Conservation (phyloP, 768 basidiomycete genomes). For the Lentinula edodes region DNA sequence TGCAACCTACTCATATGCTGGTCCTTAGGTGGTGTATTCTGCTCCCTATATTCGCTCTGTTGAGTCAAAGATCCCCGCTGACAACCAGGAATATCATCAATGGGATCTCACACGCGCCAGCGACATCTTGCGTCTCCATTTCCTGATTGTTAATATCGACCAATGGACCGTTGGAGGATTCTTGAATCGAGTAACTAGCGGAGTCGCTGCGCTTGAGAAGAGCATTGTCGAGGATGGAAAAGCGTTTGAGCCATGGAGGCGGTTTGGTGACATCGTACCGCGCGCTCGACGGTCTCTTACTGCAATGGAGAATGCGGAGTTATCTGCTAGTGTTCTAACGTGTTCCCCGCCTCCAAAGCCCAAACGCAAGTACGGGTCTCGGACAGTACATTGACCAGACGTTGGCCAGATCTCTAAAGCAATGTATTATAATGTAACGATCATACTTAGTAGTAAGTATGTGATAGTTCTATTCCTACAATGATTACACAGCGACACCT, state of each 20-base stretch:
- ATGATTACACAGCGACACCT: slow-evolving; percentile 2
- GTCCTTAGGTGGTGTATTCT: slow-evolving; percentile 38
- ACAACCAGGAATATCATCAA: slow-evolving; percentile 33
- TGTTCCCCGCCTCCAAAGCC: slow-evolving; percentile 11
- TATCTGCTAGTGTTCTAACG: slow-evolving; percentile 12
- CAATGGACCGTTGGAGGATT: slow-evolving; percentile 44
- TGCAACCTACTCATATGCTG: neutral
- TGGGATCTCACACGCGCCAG: slow-evolving; percentile 41
- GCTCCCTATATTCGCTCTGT: slow-evolving; percentile 35
- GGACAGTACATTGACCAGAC: neutral
- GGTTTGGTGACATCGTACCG: slow-evolving; percentile 27
- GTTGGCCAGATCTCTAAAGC: neutral
- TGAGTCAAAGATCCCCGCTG: neutral
- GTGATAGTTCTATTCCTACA: neutral
- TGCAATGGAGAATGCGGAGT: slow-evolving; percentile 29
- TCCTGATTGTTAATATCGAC: slow-evolving; percentile 49
- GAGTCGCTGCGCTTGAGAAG: slow-evolving; percentile 30
- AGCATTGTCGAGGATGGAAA: slow-evolving; percentile 25
- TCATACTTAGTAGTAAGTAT: neutral
- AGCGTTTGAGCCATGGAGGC: slow-evolving; percentile 43
- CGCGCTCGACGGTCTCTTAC: neutral
- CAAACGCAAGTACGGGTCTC: slow-evolving; percentile 5
- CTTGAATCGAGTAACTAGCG: slow-evolving; percentile 29
- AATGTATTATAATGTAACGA: neutral
- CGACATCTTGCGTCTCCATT: slow-evolving; percentile 44